Evolutionary conservation across 2,329 filamentous ascomycete genomes (phyloP).

Genomic region (Microdochium paspali): DNA sequence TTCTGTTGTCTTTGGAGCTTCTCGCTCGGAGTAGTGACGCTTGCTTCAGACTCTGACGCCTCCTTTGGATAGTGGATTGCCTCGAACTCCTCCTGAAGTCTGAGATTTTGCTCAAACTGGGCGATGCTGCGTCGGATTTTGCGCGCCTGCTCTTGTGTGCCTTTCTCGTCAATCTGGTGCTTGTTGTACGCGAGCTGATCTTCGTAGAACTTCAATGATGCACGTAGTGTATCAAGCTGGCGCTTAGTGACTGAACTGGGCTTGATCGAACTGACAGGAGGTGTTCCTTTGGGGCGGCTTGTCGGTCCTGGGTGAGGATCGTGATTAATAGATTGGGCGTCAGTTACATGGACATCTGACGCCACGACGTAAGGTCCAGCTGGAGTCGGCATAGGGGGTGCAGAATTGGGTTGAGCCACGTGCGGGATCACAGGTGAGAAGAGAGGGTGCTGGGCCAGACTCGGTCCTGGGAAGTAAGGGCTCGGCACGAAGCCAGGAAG

Average conservation of each 20-base stretch:
- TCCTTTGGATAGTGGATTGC: conserved; percentile 28
- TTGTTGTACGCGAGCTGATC: conserved; percentile 52
- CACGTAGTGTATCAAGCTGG: conserved; percentile 41
- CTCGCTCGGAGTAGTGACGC: conserved; percentile 7
- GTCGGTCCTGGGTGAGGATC: conserved; percentile 4
- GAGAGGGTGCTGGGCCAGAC: conserved; percentile 9
- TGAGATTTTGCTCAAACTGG: conserved; percentile 37
- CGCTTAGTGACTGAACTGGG: conserved; percentile 52
- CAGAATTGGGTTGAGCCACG: conserved; percentile 7
- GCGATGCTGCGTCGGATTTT: conserved; percentile 34
- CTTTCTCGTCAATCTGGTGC: conserved; percentile 50
- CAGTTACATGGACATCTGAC: neutral
- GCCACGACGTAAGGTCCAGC: neutral
- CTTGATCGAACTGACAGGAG: conserved; percentile 48
- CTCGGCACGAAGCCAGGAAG: conserved; percentile 11
- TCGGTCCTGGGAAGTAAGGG: conserved; percentile 10
- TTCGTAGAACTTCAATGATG: conserved; percentile 45
- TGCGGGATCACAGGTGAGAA: conserved; percentile 7
- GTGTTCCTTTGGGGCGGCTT: conserved; percentile 10
- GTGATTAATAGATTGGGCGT: neutral
- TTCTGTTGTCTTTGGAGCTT: neutral
- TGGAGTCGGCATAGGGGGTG: conserved; percentile 4
- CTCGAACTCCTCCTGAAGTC: conserved; percentile 36
- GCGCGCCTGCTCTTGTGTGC: conserved; percentile 32
- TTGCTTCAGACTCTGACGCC: conserved; percentile 10